Conservation (phyloP, 108 stramenopile species). For the Chaetoceros muelleri region DNA sequence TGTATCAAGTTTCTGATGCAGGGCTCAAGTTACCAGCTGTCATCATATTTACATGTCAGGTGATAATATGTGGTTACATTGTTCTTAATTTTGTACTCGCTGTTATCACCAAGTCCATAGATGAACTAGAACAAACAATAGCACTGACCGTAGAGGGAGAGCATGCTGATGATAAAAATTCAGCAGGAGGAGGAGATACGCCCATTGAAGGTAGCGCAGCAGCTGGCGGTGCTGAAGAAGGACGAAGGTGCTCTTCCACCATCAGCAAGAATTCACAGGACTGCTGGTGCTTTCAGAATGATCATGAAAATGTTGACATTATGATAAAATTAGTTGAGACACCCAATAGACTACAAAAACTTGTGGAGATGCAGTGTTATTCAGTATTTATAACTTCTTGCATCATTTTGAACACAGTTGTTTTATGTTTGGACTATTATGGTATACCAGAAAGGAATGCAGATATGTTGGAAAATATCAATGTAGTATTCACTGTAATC, state of each 20-base stretch:
- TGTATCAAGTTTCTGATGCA: constrained; percentile 38
- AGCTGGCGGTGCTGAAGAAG: neutral
- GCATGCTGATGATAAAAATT: neutral
- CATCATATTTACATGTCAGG: constrained; percentile 34
- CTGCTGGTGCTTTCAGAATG: no score
- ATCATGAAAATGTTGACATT: no score
- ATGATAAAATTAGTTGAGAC: no score
- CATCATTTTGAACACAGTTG: constrained; percentile 60
- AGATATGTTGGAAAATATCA: constrained; percentile 24
- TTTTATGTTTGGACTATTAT: constrained; percentile 47
- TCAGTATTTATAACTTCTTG: constrained; percentile 18
- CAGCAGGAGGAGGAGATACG: neutral
- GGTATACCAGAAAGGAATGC: constrained; percentile 20
- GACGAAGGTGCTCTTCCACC: neutral
- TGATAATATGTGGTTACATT: constrained; percentile 51
- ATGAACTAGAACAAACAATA: constrained; percentile 22
- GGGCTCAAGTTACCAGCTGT: constrained; percentile 10
- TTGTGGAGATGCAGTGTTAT: constrained; percentile 14
- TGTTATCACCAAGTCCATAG: constrained; percentile 35
- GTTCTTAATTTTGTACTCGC: constrained; percentile 63
- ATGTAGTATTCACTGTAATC: constrained; percentile 38
- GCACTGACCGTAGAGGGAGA: constrained; percentile 13
- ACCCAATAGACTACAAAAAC: no score
- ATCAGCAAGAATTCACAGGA: no score
- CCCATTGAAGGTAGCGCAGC: neutral